These are phyloP conservation scores for Talaromyces albobiverticillius DNA, from an alignment of 2,329 filamentous ascomycete species.

Conservation along the genomic window DNA sequence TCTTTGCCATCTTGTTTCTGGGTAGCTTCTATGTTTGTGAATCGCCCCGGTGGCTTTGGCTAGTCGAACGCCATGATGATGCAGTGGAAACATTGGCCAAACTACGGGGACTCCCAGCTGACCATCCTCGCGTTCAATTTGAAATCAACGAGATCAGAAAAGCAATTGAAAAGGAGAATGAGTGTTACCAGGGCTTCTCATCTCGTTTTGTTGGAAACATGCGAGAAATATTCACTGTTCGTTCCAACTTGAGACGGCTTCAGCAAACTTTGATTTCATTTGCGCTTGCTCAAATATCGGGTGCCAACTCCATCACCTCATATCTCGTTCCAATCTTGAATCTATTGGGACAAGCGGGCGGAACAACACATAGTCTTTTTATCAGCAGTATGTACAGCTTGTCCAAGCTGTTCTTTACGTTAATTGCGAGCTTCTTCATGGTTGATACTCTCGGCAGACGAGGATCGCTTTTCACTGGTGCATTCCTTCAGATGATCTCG, in stretches of 20 bases:
- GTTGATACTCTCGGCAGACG: slow-evolving; percentile 44
- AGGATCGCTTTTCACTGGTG: slow-evolving; percentile 35
- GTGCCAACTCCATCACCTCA: slow-evolving; percentile 44
- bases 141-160: slow-evolving; percentile 28
- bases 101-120: slow-evolving; percentile 30
- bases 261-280: slow-evolving; percentile 39
- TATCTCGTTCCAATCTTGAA: slow-evolving; percentile 45
- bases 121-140: slow-evolving; percentile 23
- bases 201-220: no score
- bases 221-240: slow-evolving; percentile 28
- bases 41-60: slow-evolving; percentile 34
- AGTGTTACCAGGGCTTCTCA: no score
- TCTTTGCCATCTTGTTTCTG: neutral
- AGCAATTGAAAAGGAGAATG: no score
- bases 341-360: slow-evolving; percentile 32
- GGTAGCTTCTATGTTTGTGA: neutral
- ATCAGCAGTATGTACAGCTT: slow-evolving; percentile 44
- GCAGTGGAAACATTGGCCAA: slow-evolving; percentile 23
- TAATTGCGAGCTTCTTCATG: slow-evolving; percentile 44
- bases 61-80: slow-evolving; percentile 25
- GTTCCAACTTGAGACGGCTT: slow-evolving; percentile 40
- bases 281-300: slow-evolving; percentile 42
- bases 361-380: slow-evolving; percentile 35
- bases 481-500: slow-evolving; percentile 38
- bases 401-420: slow-evolving; percentile 41